Evolutionary conservation across 2,329 filamentous ascomycete species (phyloP).

Genomic region (Cercospora brassicicola): DNA sequence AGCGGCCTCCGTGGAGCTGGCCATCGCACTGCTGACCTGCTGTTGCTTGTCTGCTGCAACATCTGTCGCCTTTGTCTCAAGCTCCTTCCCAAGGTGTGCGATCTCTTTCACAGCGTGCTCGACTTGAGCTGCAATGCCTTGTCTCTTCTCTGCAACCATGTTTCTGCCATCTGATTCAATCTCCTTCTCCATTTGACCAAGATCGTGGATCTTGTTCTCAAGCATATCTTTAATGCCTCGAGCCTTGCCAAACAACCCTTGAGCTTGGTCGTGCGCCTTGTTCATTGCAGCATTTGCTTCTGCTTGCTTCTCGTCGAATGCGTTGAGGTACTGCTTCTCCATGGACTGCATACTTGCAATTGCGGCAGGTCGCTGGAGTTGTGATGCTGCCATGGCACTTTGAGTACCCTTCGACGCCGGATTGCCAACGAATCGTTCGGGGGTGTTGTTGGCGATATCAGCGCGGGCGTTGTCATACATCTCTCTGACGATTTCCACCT

Average conservation of each 20-base stretch:
- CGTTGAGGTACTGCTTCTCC: conserved; percentile 5
- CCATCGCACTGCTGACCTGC: neutral
- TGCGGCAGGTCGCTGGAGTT: neutral
- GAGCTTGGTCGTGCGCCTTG: conserved; percentile 19
- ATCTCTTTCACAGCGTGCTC: conserved; percentile 20
- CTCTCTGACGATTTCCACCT: conserved; percentile 21
- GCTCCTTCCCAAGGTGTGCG: conserved; percentile 20
- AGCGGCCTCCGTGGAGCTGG: conserved; percentile 10
- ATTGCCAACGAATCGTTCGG: conserved; percentile 25
- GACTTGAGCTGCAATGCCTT: conserved; percentile 15
- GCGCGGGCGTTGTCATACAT: conserved; percentile 25
- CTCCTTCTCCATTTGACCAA: conserved; percentile 27
- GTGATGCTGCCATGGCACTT: neutral
- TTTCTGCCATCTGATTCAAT: conserved; percentile 20
- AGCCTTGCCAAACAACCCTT: conserved; percentile 18
- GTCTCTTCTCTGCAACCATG: conserved; percentile 23
- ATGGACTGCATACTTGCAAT: neutral
- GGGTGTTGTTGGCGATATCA: conserved; percentile 26
- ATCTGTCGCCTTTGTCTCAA: conserved; percentile 16
- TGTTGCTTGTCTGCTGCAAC: conserved; percentile 12
- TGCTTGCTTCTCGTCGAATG: conserved; percentile 20
- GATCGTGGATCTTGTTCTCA: conserved; percentile 24
- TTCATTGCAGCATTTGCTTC: conserved; percentile 19
- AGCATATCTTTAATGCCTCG: conserved; percentile 20
- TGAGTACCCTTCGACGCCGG: neutral